Conservation (phyloP, 176 grass and related monocot genomes). For the Paspalum vaginatum region DNA sequence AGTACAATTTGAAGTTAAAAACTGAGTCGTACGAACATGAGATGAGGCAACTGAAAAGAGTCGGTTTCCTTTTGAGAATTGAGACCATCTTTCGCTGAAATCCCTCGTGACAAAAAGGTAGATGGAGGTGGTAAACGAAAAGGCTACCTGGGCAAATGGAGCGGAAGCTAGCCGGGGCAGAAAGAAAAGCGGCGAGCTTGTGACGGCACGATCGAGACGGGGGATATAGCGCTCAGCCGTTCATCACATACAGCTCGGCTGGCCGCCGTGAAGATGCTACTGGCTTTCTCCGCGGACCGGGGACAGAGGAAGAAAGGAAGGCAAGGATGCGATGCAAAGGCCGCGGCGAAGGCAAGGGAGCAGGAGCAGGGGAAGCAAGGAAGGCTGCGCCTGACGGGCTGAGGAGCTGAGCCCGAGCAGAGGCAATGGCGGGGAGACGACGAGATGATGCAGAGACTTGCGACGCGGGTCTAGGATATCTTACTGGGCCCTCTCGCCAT, state of each 20-base stretch:
- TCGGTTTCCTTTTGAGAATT: constrained; percentile 9
- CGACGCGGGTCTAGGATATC: constrained; percentile 56
- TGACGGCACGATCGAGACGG: not conserved
- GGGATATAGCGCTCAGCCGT: too few relatives aligned
- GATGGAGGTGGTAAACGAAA: not conserved
- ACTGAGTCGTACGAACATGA: constrained; percentile 8
- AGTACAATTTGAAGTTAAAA: not conserved
- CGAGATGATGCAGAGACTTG: constrained; percentile 49
- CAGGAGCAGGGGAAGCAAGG: constrained; percentile 17
- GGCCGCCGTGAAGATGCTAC: constrained; percentile 20
- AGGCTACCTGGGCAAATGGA: constrained; percentile 25
- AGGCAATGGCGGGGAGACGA: not conserved
- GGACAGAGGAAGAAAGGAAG: constrained; percentile 26
- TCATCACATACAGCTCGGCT: not conserved
- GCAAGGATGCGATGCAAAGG: constrained; percentile 32
- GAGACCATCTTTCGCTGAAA: not conserved
- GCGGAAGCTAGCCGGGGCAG: not conserved
- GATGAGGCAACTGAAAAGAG: not conserved
- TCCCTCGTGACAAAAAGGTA: not conserved
- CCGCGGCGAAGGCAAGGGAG: constrained; percentile 18
- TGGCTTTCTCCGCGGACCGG: constrained; percentile 30
- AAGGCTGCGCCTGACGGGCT: not conserved
- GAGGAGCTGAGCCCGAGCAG: too few relatives aligned
- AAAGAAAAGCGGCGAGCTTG: constrained; percentile 9
- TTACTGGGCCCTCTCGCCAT: constrained; percentile 22